These are phyloP conservation scores for Barnettozyma siamensis DNA, from an alignment of 805 yeast genomes.

Conservation along the genomic window DNA sequence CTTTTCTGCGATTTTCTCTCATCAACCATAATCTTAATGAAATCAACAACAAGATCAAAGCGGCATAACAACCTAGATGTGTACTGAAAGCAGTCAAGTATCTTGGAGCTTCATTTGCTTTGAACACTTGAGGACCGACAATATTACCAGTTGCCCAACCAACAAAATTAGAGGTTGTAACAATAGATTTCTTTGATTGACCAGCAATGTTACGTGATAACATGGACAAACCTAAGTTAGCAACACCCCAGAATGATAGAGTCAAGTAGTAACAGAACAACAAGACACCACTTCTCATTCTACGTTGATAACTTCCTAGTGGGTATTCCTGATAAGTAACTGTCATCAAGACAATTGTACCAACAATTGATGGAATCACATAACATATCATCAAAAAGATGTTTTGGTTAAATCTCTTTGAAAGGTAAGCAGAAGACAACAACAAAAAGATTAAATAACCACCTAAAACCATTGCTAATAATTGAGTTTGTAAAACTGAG, in stretches of 20 bases:
- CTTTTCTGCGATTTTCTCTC: conserved; percentile 4
- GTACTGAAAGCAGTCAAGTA: conserved; percentile 25
- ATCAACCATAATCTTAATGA: conserved; percentile 6
- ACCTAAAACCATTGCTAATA: conserved; percentile 45
- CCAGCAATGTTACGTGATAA: conserved; percentile 56
- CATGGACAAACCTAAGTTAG: conserved; percentile 40
- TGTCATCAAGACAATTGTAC: conserved; percentile 37
- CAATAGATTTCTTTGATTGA: conserved; percentile 43
- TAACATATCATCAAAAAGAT: conserved; percentile 21
- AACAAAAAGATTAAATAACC: conserved; percentile 18
- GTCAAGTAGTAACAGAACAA: conserved; percentile 40
- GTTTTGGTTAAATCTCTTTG: conserved; percentile 23
- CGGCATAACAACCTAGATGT: conserved; percentile 8
- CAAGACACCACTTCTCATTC: conserved; percentile 33
- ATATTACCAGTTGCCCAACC: conserved; percentile 48
- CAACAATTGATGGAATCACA: conserved; percentile 42
- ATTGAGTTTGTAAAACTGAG: conserved; percentile 8
- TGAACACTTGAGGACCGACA: conserved; percentile 55
- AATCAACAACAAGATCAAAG: conserved; percentile 1
- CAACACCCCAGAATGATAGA: conserved; percentile 47
- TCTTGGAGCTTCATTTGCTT: conserved; percentile 39
- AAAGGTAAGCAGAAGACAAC: conserved; percentile 31
- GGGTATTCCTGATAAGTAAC: conserved; percentile 8
- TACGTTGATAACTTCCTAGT: conserved; percentile 8
- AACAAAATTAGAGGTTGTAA: conserved; percentile 44